Evolutionary conservation across 352 stramenopile species (phyloP).

Genomic region (Phytophthora citricola): DNA sequence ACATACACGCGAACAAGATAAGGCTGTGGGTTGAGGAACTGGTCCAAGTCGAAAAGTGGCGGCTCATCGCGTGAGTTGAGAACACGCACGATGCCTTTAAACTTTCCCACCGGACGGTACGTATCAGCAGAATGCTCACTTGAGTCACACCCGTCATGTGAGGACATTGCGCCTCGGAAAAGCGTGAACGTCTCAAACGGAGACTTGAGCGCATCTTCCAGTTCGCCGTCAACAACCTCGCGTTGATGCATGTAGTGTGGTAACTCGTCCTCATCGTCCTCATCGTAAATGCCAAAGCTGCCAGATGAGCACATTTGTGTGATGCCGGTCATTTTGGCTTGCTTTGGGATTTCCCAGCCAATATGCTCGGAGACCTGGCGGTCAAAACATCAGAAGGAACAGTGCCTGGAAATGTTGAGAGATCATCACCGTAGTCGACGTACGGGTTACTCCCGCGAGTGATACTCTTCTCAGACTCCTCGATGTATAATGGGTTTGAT

Average conservation of each 20-base stretch:
- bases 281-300: constrained; percentile 43
- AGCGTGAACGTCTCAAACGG: constrained; percentile 87
- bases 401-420: constrained; percentile 64
- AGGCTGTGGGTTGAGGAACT: constrained; percentile 75
- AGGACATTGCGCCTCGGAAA: constrained; percentile 60
- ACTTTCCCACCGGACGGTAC: constrained; percentile 76
- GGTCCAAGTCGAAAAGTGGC: constrained; percentile 75
- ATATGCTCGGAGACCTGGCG: constrained; percentile 10
- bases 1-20: constrained; percentile 91
- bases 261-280: constrained; percentile 71
- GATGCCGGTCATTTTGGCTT: constrained; percentile 14
- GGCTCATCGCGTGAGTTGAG: constrained; percentile 72
- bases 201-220: constrained; percentile 76
- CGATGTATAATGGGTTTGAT: constrained; percentile 65
- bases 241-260: constrained; percentile 77
- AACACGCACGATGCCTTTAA: constrained; percentile 91
- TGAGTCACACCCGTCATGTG: constrained; percentile 43
- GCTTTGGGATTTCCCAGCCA: constrained; percentile 7
- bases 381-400: constrained; percentile 34
- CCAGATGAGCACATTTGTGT: constrained; percentile 27
- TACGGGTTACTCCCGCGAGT: constrained; percentile 63
- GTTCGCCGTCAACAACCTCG: constrained; percentile 48
- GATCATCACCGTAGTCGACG: constrained; percentile 62
- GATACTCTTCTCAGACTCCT: constrained; percentile 38
- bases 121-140: constrained; percentile 35